Conservation (phyloP, 177 flowering plant species). For the Vitis hybrid region DNA sequence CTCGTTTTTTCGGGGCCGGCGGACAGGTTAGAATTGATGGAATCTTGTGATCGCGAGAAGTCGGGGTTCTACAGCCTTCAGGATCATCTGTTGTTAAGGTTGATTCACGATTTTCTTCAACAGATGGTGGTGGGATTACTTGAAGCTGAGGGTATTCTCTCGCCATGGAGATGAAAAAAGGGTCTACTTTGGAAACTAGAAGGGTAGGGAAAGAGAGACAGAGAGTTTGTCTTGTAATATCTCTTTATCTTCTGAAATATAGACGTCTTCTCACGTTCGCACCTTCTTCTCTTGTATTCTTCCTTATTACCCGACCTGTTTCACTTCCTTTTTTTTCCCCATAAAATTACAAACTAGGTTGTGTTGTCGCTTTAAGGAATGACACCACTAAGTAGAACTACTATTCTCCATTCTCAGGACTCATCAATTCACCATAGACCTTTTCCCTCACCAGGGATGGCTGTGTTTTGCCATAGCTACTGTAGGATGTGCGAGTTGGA, state of each 20-base stretch:
- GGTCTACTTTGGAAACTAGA: not conserved
- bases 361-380: not conserved
- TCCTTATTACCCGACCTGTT: not conserved
- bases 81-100: too few species aligned
- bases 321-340: too few species aligned
- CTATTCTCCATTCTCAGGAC: too few species aligned
- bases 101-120: too few species aligned
- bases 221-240: not conserved
- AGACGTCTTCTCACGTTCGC: not conserved
- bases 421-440: too few species aligned
- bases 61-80: too few species aligned
- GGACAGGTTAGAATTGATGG: too few species aligned
- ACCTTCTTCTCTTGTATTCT: conserved; percentile 1
- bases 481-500: too few species aligned
- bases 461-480: too few species aligned
- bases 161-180: conserved; percentile 3
- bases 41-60: too few species aligned
- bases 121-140: not conserved
- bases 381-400: not conserved
- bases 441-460: too few species aligned
- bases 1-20: too few species aligned
- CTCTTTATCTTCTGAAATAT: conserved; percentile 1
- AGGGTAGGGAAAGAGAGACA: not conserved
- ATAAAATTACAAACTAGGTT: not conserved
- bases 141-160: not conserved